Percentiles rank a stretch among this genome's conserved stretches.
These are phyloP conservation scores for Stylonectria norvegica DNA, from an alignment of 2,329 filamentous ascomycete genomes.

Conservation along the genomic window DNA sequence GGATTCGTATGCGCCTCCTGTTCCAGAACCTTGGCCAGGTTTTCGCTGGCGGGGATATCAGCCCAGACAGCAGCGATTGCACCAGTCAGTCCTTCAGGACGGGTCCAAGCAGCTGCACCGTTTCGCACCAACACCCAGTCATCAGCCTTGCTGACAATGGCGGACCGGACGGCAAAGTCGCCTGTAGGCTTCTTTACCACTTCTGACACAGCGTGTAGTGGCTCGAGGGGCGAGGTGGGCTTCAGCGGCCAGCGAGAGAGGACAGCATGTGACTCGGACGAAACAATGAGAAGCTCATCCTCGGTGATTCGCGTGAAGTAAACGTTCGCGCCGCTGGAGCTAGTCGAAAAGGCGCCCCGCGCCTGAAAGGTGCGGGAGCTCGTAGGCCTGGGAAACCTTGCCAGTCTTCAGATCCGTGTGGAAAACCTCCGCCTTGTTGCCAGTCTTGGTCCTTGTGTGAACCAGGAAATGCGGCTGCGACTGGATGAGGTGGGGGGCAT, in stretches of 20 bases:
- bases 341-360: conserved; percentile 75
- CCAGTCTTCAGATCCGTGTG: conserved; percentile 72
- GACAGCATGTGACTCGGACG: conserved; percentile 72
- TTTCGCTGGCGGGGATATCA: conserved; percentile 69
- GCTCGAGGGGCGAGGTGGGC: conserved; percentile 38
- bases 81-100: conserved; percentile 77
- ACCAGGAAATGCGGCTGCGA: conserved; percentile 81
- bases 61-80: conserved; percentile 78
- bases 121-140: conserved; percentile 86
- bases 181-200: conserved; percentile 67
- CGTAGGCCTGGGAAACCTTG: conserved; percentile 72
- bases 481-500: conserved; percentile 69
- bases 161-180: conserved; percentile 74
- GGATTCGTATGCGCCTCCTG: conserved; percentile 82
- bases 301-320: conserved; percentile 83
- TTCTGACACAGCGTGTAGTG: conserved; percentile 73
- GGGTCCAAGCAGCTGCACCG: conserved; percentile 74
- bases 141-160: conserved; percentile 61
- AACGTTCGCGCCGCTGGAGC: conserved; percentile 73
- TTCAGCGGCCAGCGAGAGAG: conserved; percentile 70
- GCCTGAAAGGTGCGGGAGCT: conserved; percentile 67
- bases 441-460: conserved; percentile 66
- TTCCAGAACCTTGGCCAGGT: conserved; percentile 75
- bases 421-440: conserved; percentile 81
- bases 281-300: conserved; percentile 69